phyloP scores from a whole-genome alignment of 164 flowering plant genomes.

The Macadamia tetraphylla region DNA sequence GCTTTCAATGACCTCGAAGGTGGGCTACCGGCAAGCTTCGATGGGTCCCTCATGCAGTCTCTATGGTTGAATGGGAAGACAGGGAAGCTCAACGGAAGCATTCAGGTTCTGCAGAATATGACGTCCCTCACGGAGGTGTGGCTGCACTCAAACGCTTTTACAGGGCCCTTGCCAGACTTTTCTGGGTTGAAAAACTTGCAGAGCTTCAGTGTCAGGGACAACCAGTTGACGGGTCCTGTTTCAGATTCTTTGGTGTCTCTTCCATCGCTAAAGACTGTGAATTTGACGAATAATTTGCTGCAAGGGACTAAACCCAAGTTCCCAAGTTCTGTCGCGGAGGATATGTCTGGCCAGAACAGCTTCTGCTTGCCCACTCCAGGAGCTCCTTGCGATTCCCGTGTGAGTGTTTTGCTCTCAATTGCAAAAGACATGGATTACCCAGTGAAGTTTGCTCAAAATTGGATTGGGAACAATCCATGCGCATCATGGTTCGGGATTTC shows the following conservation, averaged over 20 bases:
- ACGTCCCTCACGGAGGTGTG: slow-evolving; percentile 60
- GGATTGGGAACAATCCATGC: slow-evolving; percentile 91
- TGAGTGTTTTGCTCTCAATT: slow-evolving; percentile 49
- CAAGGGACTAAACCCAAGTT: slow-evolving; percentile 83
- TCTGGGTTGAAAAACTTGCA: slow-evolving; percentile 42
- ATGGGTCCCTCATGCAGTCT: slow-evolving; percentile 51
- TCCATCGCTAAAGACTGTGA: slow-evolving; percentile 41
- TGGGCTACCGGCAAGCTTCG: slow-evolving; percentile 50
- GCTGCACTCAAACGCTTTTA: slow-evolving; percentile 69
- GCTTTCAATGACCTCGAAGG: slow-evolving; percentile 62
- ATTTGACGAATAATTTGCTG: slow-evolving; percentile 73
- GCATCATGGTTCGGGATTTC: slow-evolving; percentile 46
- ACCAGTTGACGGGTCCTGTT: slow-evolving; percentile 74
- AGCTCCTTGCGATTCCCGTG: slow-evolving; percentile 47
- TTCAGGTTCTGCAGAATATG: slow-evolving; percentile 74
- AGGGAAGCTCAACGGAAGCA: slow-evolving; percentile 47
- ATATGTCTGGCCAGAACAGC: slow-evolving; percentile 19
- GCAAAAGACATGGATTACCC: slow-evolving; percentile 58
- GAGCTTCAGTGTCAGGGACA: slow-evolving; percentile 65
- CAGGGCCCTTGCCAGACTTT: slow-evolving; percentile 85
- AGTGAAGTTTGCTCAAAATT: slow-evolving; percentile 39
- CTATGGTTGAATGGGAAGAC: slow-evolving; percentile 87
- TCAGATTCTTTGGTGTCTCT: slow-evolving; percentile 49
- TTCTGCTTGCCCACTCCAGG: slow-evolving; percentile 46
- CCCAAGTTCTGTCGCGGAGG: slow-evolving; percentile 38